Evolutionary conservation across 2,329 filamentous ascomycete genomes (phyloP).

Genomic region (Bipolaris zeicola): DNA sequence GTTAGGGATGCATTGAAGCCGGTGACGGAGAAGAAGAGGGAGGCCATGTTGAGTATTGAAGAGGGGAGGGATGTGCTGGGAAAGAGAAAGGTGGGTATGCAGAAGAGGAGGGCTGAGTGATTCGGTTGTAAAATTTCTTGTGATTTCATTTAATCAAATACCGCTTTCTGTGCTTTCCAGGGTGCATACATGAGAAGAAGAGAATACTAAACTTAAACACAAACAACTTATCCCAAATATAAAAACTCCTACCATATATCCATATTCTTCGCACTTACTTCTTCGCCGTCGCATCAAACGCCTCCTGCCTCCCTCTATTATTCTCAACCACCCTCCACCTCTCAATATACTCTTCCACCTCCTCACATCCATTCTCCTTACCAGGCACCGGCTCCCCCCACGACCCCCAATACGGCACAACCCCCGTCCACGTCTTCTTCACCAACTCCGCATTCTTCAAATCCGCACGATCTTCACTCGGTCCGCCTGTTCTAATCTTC

Average conservation of each 20-base stretch:
- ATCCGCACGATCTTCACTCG: slow-evolving; percentile 43
- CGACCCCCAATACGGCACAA: slow-evolving; percentile 42
- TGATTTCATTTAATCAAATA: not conserved
- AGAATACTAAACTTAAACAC: not conserved
- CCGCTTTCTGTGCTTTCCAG: not conserved
- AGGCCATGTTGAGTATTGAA: slow-evolving; percentile 88
- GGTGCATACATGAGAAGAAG: not conserved
- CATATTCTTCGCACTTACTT: slow-evolving; percentile 14
- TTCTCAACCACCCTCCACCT: slow-evolving; percentile 43
- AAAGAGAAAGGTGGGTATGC: slow-evolving; percentile 63
- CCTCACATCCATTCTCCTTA: slow-evolving; percentile 51
- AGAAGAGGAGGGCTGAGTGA: slow-evolving; percentile 31
- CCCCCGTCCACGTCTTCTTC: slow-evolving; percentile 41
- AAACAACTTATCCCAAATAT: not conserved
- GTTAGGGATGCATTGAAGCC: slow-evolving; percentile 83
- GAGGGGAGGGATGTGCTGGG: slow-evolving; percentile 89
- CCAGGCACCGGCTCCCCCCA: slow-evolving; percentile 42
- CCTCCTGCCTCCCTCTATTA: slow-evolving; percentile 22
- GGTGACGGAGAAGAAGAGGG: slow-evolving; percentile 93
- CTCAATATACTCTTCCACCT: slow-evolving; percentile 67
- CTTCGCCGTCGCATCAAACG: slow-evolving; percentile 36
- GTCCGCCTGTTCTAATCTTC: slow-evolving; percentile 42
- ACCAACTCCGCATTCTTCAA: slow-evolving; percentile 33
- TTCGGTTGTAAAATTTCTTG: not conserved
- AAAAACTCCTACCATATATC: not conserved